Evolutionary conservation across 306 rosid species (phyloP), one percentile per base, ranked within the genome.

Genomic region (Albizia julibrissin): DNA sequence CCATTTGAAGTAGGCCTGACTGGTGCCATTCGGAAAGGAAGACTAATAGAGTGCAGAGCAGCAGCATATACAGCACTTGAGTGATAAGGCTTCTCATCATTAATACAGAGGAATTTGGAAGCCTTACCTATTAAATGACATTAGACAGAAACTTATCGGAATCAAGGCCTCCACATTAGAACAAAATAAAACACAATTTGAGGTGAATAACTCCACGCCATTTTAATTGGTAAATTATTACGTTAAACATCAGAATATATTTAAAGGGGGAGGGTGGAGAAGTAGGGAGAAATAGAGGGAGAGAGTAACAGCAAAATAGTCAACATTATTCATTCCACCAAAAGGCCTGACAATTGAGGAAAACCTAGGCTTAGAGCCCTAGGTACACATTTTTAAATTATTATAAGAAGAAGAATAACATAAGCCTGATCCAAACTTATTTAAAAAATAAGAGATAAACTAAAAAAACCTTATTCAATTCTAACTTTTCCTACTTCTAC

Each of bases 21-120:
- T 8, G 94, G 88, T 81, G 82, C 88, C 94, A 95, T 90, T 79
- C 94, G 91, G 69, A 95, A 93, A 52, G 98, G 97, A 61, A 93
- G 91, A 82, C 94, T 91, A 70, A 91, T 83, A 67, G 97, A 86
- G 82, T 93, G 98, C 75, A 95, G 81, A 40, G 98, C 82, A 80
- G 97, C 89, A 74, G 95, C 97, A 85, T 95, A 95, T 72, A 83
- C 93, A 65, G 97, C 94, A 80, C 97, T 93, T 78, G 91, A 87
- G 87, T 95, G 98, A 85, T 91, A 93, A 67, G 89, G 90, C 83
- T 87, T 91, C 61, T 65, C 90, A 85, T 93, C 92, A 72, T 88
- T 88, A 84, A 93, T 52, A 77, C 74, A 69, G 79, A 95, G 94
- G 85, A 81, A 88, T 11, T 64, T 74, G 46, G 95, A 84, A 74